Conservation (phyloP, 2,329 filamentous ascomycete species). For the Pseudogymnoascus destructans region DNA sequence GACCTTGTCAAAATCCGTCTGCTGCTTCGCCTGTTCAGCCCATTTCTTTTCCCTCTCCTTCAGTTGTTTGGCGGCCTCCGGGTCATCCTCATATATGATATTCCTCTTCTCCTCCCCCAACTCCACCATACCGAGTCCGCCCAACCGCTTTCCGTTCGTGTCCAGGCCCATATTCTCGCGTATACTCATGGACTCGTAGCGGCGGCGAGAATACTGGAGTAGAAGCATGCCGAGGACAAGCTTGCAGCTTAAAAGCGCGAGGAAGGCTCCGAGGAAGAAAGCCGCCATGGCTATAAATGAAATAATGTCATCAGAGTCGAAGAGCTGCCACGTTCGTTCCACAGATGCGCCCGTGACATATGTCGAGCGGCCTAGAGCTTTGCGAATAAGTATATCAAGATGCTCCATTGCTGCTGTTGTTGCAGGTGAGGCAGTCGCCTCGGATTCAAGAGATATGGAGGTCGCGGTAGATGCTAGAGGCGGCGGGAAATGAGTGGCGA, state of each 20-base stretch:
- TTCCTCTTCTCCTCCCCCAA: constrained; percentile 75
- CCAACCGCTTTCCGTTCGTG: constrained; percentile 60
- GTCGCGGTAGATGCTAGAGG: constrained; percentile 56
- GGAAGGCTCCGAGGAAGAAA: constrained; percentile 72
- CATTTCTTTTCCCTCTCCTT: constrained; percentile 50
- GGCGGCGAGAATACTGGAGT: constrained; percentile 61
- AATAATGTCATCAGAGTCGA: constrained; percentile 53
- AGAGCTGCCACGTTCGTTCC: constrained; percentile 25
- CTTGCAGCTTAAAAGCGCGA: constrained; percentile 74
- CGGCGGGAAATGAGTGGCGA: constrained; percentile 71
- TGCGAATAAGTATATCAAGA: constrained; percentile 64
- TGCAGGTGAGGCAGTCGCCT: constrained; percentile 51
- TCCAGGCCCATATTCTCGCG: constrained; percentile 45
- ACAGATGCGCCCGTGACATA: constrained; percentile 36
- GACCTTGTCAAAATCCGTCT: constrained; percentile 52
- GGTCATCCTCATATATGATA: constrained; percentile 79
- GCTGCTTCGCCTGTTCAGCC: constrained; percentile 43
- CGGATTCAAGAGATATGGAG: constrained; percentile 49
- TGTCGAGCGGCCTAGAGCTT: constrained; percentile 61
- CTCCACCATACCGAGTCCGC: constrained; percentile 75
- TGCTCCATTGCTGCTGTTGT: constrained; percentile 67
- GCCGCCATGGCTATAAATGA: constrained; percentile 70
- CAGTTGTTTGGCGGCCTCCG: constrained; percentile 50
- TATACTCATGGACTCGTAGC: constrained; percentile 71
- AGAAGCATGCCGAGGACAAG: constrained; percentile 80